phyloP scores from a whole-genome alignment of 352 stramenopile species.

The Peronospora belbahrii region DNA sequence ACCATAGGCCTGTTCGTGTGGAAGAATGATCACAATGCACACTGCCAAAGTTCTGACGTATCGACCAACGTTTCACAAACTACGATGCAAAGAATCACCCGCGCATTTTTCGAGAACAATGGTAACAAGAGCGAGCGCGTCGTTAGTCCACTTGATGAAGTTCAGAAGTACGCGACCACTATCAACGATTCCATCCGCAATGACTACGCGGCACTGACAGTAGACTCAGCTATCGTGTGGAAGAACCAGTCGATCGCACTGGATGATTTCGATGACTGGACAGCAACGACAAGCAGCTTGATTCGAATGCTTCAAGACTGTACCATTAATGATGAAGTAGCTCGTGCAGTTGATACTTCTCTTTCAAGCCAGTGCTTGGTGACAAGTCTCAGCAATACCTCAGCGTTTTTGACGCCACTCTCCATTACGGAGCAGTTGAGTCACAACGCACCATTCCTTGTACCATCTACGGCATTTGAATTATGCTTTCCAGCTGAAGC shows the following conservation, averaged over 20 bases:
- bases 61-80: conserved; percentile 1
- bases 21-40: conserved; percentile 29
- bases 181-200: conserved; percentile 29
- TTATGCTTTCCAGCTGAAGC: conserved; percentile 18
- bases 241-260: conserved; percentile 23
- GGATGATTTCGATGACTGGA: conserved; percentile 13
- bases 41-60: conserved; percentile 4
- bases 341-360: conserved; percentile 4
- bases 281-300: conserved; percentile 22
- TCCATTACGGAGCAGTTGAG: conserved; percentile 10
- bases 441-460: conserved; percentile 15
- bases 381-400: conserved; percentile 10
- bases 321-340: not conserved
- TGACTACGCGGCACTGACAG: conserved; percentile 19
- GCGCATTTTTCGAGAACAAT: conserved; percentile 23
- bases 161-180: conserved; percentile 22
- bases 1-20: conserved; percentile 35
- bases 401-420: conserved; percentile 4
- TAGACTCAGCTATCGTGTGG: conserved; percentile 22
- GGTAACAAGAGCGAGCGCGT: conserved; percentile 23
- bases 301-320: conserved; percentile 30
- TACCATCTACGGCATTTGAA: conserved; percentile 12
- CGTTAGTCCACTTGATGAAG: conserved; percentile 17
- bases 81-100: conserved; percentile 17
- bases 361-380: conserved; percentile 21